Conservation (phyloP, 140 eudicot species). For the Erigeron philadelphicus region DNA sequence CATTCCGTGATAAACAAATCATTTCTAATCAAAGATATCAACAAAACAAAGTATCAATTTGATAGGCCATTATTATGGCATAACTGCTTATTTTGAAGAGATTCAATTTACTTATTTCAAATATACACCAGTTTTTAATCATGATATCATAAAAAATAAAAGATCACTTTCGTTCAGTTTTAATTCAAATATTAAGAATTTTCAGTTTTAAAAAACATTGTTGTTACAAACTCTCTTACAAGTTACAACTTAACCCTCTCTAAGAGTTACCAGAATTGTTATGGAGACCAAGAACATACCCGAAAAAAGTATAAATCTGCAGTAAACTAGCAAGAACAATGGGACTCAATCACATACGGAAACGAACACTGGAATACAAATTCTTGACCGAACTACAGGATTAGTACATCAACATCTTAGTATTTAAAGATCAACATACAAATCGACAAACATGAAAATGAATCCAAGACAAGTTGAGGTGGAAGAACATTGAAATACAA, state of each 20-base stretch:
- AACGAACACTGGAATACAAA: slow-evolving; percentile 21
- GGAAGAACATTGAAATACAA: slow-evolving; percentile 28
- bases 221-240: neutral
- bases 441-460: slow-evolving; percentile 34
- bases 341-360: neutral
- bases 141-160: too few relatives aligned
- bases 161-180: slow-evolving; percentile 2
- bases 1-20: too few relatives aligned
- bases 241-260: neutral
- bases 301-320: neutral
- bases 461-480: slow-evolving; percentile 22
- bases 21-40: too few relatives aligned
- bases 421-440: slow-evolving; percentile 29
- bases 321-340: neutral
- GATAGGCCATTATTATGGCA: too few relatives aligned
- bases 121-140: neutral
- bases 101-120: neutral
- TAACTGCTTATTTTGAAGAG: too few relatives aligned
- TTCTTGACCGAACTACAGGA: slow-evolving; percentile 30
- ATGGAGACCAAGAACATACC: too few relatives aligned
- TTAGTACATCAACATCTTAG: slow-evolving; percentile 34
- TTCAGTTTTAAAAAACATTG: neutral
- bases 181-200: neutral
- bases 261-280: neutral
- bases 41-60: too few relatives aligned